These are phyloP conservation scores for Saccharomyces cerevisiae DNA, from an alignment of 805 yeast genomes.

Conservation along the genomic window DNA sequence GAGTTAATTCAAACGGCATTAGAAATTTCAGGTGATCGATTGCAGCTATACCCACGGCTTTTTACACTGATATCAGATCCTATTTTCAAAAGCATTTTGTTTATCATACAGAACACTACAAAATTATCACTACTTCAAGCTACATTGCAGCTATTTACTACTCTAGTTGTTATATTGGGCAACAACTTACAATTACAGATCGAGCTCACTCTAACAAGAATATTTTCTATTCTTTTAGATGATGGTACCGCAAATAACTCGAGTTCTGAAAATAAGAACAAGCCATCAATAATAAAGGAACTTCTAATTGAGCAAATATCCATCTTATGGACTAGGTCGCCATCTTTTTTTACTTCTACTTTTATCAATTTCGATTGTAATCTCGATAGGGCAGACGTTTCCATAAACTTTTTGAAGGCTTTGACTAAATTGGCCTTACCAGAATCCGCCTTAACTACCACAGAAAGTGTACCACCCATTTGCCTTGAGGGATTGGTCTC, in stretches of 20 bases:
- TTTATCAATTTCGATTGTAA: conserved; percentile 87
- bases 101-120: conserved; percentile 62
- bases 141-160: conserved; percentile 65
- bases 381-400: conserved; percentile 73
- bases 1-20: conserved; percentile 67
- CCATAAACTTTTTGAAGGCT: conserved; percentile 57
- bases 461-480: conserved; percentile 85
- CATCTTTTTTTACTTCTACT: conserved; percentile 63
- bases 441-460: conserved; percentile 69
- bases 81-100: conserved; percentile 77
- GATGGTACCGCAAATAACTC: conserved; percentile 5
- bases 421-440: conserved; percentile 76
- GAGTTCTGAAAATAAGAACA: conserved; percentile 10
- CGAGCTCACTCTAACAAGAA: conserved; percentile 58
- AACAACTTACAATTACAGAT: conserved; percentile 66
- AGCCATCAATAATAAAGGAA: conserved; percentile 54
- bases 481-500: conserved; percentile 83
- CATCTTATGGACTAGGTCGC: conserved; percentile 71
- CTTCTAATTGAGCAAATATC: conserved; percentile 77
- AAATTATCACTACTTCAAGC: conserved; percentile 65
- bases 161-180: conserved; percentile 61
- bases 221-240: conserved; percentile 49
- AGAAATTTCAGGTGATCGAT: conserved; percentile 65
- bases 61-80: conserved; percentile 66
- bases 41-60: conserved; percentile 55